Evolutionary conservation across 306 rosid genomes (phyloP), one percentile per base, ranked within the genome.

Genomic region (Lathyrus oleraceus): DNA sequence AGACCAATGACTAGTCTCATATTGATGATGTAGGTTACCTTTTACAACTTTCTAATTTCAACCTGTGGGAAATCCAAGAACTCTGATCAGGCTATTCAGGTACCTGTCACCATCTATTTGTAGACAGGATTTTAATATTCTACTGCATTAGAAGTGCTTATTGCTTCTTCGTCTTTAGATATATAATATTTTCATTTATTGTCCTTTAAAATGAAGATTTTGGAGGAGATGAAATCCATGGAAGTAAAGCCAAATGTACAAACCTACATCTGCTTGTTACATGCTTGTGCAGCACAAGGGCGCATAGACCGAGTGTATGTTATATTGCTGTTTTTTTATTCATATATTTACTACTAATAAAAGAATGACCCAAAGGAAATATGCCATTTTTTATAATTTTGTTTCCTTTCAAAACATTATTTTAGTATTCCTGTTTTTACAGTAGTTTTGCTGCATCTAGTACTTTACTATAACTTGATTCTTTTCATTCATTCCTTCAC

Each of bases 211-310:
- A 66, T 72, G 78, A 65, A 94, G 99, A 74, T 91, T 65, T 87
- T 87, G 84, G 99, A 91, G 73, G 97, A 94, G 78, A 94, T 91
- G 97, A 91, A 87, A 85, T 76, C 59, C 61, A 58, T 71, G 79
- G 89, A 88, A 54, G 87, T 88, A 77, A 89, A 89, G 87, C 97
- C 99, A 53, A 85, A 77, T 81, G 82, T 82, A 16, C 96, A 87
- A 67, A 91, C 97, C 45, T 94, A 81, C 76, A 68, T 87, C 79
- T 94, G 97, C 81, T 86, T 94, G 67, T 87, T 94, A n/a, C 81
- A 91, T 76, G 89, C 97, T 48, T 94, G 95, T 74, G 99, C 99
- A 51, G 85, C 95, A 12, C 75, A 84, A 58, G 99, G 96, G 63
- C 87, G 92, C 52, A 17, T 87, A 45, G 97, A 94, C 80, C 84